These are phyloP conservation scores for Myrica gale DNA, from an alignment of 306 rosid genomes.

Conservation along the genomic window DNA sequence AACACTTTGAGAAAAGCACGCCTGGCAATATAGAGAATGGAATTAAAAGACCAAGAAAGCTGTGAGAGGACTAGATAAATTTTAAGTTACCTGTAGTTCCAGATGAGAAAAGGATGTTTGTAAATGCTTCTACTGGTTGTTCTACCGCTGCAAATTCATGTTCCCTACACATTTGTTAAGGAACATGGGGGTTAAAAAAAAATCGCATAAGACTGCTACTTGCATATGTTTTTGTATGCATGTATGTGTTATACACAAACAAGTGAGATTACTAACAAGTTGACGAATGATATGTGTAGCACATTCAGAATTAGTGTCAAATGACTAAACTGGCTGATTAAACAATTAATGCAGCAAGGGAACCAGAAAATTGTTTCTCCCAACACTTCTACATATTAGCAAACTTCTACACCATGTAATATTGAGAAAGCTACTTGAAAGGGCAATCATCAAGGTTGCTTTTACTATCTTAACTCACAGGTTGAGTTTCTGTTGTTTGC, in stretches of 20 bases:
- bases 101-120: constrained; percentile 87
- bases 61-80: constrained; percentile 18
- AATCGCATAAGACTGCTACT: background rate
- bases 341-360: background rate
- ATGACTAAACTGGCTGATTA: background rate
- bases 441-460: background rate
- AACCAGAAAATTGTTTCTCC: background rate
- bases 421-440: background rate
- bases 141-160: constrained; percentile 69
- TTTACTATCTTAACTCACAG: background rate
- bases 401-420: background rate
- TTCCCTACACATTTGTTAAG: constrained; percentile 52
- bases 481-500: background rate
- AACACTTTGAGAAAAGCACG: background rate
- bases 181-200: background rate
- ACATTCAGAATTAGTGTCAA: background rate
- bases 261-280: background rate
- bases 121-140: constrained; percentile 62
- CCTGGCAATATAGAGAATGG: background rate
- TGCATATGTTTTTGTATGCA: background rate
- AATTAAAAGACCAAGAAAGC: background rate
- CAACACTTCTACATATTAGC: background rate
- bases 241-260: background rate
- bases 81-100: constrained; percentile 82
- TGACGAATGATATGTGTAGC: background rate